A percentile compares a stretch with the other conserved stretches of the same genome.
Evolutionary conservation across 306 rosid genomes (phyloP).

Genomic region (Alnus rubra): DNA sequence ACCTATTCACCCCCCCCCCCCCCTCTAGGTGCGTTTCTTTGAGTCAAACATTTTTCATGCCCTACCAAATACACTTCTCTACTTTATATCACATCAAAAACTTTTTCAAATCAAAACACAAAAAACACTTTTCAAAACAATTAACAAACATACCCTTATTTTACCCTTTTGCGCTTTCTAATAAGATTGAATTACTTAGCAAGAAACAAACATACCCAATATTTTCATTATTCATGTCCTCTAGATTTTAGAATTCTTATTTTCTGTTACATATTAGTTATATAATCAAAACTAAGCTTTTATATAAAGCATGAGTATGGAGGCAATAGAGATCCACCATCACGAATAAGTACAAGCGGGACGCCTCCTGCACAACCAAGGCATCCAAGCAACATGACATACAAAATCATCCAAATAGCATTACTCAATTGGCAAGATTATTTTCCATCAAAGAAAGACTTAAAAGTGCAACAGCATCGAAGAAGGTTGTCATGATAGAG

Average conservation of each 20-base stretch:
- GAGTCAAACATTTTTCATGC: too few relatives aligned
- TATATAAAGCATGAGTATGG: neutral
- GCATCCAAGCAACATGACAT: neutral
- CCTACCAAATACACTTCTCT: too few relatives aligned
- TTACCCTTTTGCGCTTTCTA: too few relatives aligned
- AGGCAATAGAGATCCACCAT: neutral
- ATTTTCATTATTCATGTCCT: conserved; percentile 4
- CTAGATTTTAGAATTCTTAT: conserved; percentile 1
- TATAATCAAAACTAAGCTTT: neutral
- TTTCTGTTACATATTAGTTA: conserved; percentile 19
- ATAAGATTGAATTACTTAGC: too few relatives aligned
- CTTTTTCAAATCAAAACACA: too few relatives aligned
- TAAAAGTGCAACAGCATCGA: neutral
- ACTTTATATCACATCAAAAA: too few relatives aligned
- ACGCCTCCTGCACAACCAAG: neutral
- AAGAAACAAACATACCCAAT: neutral
- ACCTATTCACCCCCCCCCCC: too few relatives aligned
- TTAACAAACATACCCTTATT: too few relatives aligned
- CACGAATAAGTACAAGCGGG: neutral
- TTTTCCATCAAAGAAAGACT: neutral
- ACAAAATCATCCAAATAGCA: neutral
- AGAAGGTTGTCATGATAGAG: neutral
- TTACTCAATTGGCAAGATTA: neutral
- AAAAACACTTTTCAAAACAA: too few relatives aligned
- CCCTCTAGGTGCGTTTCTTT: too few relatives aligned